Evolutionary conservation across 192 early-diverging fungal genomes (phyloP), one percentile per base, ranked within the genome.

Genomic region (Dissophora ornata): DNA sequence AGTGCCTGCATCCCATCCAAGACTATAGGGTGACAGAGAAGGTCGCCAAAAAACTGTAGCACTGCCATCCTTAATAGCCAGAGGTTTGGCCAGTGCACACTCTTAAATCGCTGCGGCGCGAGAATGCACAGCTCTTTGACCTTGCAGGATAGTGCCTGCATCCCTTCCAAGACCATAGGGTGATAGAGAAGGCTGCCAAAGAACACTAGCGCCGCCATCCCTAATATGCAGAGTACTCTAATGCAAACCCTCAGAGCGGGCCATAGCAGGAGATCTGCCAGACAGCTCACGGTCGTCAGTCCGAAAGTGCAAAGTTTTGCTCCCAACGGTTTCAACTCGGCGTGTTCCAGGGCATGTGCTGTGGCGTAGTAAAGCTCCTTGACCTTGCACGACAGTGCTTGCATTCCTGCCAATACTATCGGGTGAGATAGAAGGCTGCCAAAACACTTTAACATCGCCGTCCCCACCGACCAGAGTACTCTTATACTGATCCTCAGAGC

Each of bases 341-440:
- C n/a, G n/a, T n/a, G n/a, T n/a, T n/a, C n/a, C n/a, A n/a, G n/a
- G n/a, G n/a, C n/a, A n/a, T n/a, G n/a, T n/a, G n/a, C n/a, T n/a
- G n/a, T n/a, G n/a, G n/a, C n/a, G n/a, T n/a, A n/a, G n/a, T n/a
- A n/a, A n/a, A n/a, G n/a, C 36, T 62, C 58, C 10, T 62, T 41
- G n/a, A 51, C 38, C 41, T 61, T 77, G 24, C 30, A 46, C 19
- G 65, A 57, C 19, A 77, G 21, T 36, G 73, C 73, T 5, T 62
- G 64, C 18, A 77, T 41, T 10, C 73, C 73, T 7, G 58, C 58
- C 36, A 77, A 24, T 0, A 77, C 46, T 15, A 64, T 62, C 19
- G 73, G 73, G 24, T 77, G 73, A 8, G 73, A 77, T 19, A 57
- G 73, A 8, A 77, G 36, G 28, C 67, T 77, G 34, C 32, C 46